Base-by-base conservation (phyloP, 768 basidiomycete genomes). In the Gymnopilus dilepis region DNA sequence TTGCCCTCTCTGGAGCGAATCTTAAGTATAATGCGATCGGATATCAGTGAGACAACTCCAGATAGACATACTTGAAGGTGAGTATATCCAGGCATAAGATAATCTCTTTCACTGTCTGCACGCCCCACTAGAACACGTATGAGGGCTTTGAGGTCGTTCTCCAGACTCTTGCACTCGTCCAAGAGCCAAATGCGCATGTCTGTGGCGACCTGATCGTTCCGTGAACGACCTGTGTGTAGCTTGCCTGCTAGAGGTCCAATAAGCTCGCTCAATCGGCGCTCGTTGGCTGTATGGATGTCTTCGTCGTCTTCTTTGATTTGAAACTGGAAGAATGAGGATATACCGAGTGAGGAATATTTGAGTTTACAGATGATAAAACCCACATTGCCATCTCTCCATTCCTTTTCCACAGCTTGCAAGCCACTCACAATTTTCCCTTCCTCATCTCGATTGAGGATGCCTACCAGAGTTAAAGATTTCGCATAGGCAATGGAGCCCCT, bases 281-380 rank as follows among this genome's bases (percentile, higher is more conserved):
- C 97, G 70, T 99, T 99, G 56, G 97, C 97, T 12, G 97, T 99
- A 74, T 99, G 97, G 61, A 99, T 99, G 71, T 99, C 97, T 70
- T 99, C 97, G 69, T 99, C 97, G 67, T 97, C 95, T n/a, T 86
- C 80, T 62, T 89, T 80, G 30, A 87, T 76, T 58, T 78, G 72
- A 71, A 99, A 99, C 91, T 96, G 68, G 13, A 31, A 11, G 22
- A 38, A 3, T 8, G 8, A 3, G 9, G 7, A 9, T n/a, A n/a
- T n/a, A n/a, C n/a, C 28, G 15, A 51, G 31, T 61, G 30, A 63
- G 24, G 22, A 26, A 52, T 33, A 22, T 22, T 6, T 26, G 33
- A 34, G 26, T 40, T n/a, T 38, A 42, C 38, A 48, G 34, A 26
- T 19, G 51, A 31, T 34, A 22, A 54, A n/a, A 74, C 86, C 59